phyloP scores from a whole-genome alignment of 768 basidiomycete species.

The Mycena rebaudengoi region DNA sequence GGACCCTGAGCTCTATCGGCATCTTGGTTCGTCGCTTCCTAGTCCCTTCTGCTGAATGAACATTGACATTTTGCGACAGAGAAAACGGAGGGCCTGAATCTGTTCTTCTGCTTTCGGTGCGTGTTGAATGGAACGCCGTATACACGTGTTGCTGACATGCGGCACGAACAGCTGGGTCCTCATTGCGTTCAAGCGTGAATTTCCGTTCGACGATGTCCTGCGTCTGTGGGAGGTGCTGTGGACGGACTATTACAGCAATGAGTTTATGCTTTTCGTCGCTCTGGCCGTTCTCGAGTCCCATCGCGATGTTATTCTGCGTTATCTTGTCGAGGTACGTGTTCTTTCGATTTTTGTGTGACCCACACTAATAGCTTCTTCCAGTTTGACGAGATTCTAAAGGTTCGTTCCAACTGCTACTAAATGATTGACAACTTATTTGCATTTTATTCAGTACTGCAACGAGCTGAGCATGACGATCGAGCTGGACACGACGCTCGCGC shows the following conservation, averaged over 20 bases:
- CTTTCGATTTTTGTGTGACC: neutral
- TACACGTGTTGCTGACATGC: conserved; percentile 10
- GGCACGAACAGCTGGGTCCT: conserved; percentile 75
- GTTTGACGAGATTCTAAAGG: conserved; percentile 87
- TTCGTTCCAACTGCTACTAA: conserved; percentile 30
- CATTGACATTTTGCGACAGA: conserved; percentile 43
- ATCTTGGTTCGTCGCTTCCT: conserved; percentile 66
- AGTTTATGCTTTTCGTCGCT: conserved; percentile 93
- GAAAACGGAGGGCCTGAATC: conserved; percentile 90
- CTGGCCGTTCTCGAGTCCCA: conserved; percentile 95
- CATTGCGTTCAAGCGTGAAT: conserved; percentile 97
- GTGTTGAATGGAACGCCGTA: conserved; percentile 28
- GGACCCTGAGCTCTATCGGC: conserved; percentile 95
- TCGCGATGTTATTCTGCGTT: conserved; percentile 93
- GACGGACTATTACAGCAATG: conserved; percentile 89
- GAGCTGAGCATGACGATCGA: conserved; percentile 97
- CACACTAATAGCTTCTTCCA: conserved; percentile 35
- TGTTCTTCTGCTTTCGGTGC: conserved; percentile 98
- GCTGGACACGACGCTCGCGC: conserved; percentile 92
- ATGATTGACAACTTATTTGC: neutral
- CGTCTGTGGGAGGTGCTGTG: conserved; percentile 93
- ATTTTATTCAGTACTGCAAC: conserved; percentile 77
- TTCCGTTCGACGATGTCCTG: conserved; percentile 90
- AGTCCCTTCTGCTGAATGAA: neutral
- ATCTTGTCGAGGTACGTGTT: conserved; percentile 83